phyloP scores from a whole-genome alignment of 352 stramenopile genomes.

The Globisporangium nodosum region DNA sequence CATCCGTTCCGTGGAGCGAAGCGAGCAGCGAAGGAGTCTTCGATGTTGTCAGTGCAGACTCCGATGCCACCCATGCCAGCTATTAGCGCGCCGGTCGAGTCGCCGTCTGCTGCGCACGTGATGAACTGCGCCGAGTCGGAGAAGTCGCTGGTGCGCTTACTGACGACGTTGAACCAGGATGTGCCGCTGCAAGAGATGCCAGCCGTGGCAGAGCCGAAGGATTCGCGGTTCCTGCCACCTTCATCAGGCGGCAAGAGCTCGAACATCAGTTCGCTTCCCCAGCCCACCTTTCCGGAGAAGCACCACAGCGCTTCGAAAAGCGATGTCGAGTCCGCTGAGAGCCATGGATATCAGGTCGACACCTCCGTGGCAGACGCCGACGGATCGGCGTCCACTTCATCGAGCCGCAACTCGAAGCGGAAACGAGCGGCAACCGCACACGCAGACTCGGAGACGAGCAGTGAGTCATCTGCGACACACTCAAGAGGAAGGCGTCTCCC shows the following conservation, averaged over 20 bases:
- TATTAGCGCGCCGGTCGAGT: slow-evolving; percentile 16
- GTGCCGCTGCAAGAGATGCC: slow-evolving; percentile 4
- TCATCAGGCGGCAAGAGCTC: neutral
- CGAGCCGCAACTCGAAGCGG: slow-evolving; percentile 18
- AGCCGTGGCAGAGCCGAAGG: slow-evolving; percentile 9
- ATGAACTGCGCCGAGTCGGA: slow-evolving; percentile 66
- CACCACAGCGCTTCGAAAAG: neutral
- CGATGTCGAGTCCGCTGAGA: neutral
- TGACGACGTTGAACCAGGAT: slow-evolving; percentile 58
- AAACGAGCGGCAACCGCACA: slow-evolving; percentile 17
- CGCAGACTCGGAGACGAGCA: slow-evolving; percentile 11
- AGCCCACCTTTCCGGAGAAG: neutral
- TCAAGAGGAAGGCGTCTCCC: neutral
- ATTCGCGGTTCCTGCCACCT: neutral
- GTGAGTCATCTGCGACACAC: slow-evolving; percentile 6
- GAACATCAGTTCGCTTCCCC: neutral
- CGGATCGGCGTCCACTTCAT: neutral
- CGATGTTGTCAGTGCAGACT: neutral
- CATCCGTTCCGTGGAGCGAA: slow-evolving; percentile 20
- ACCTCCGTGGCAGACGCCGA: neutral
- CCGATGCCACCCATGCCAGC: neutral
- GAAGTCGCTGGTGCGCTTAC: slow-evolving; percentile 54
- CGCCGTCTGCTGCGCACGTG: slow-evolving; percentile 45
- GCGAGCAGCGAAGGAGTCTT: slow-evolving; percentile 43
- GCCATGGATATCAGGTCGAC: neutral